These are phyloP conservation scores for Chrysosphaeria jannelii DNA, from an alignment of 2,329 filamentous ascomycete species.

Conservation along the genomic window DNA sequence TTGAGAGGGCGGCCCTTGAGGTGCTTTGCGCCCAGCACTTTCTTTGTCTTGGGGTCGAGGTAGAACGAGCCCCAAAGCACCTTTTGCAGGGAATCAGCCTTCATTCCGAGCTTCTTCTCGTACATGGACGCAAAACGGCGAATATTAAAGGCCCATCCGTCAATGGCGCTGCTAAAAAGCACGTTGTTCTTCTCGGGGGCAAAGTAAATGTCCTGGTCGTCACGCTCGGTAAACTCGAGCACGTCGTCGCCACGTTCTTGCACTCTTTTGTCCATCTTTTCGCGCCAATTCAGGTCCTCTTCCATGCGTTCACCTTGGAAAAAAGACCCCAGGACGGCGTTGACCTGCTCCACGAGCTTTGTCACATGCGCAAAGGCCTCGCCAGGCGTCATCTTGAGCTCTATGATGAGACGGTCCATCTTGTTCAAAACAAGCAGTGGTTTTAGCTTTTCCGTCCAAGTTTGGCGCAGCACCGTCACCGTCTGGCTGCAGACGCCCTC, in stretches of 20 bases:
- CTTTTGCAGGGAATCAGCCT: slow-evolving; percentile 62
- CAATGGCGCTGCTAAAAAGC: slow-evolving; percentile 90
- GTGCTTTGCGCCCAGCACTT: slow-evolving; percentile 71
- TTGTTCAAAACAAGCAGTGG: slow-evolving; percentile 93
- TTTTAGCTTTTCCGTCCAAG: slow-evolving; percentile 87
- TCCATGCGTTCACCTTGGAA: slow-evolving; percentile 98
- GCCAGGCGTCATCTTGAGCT: slow-evolving; percentile 70
- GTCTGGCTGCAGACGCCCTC: slow-evolving; percentile 97
- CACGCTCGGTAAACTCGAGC: slow-evolving; percentile 55
- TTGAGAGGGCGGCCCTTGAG: slow-evolving; percentile 75
- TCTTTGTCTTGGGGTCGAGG: slow-evolving; percentile 86
- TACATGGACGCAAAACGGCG: slow-evolving; percentile 81
- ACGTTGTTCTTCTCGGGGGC: slow-evolving; percentile 96
- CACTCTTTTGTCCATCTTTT: slow-evolving; percentile 75
- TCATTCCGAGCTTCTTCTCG: slow-evolving; percentile 91
- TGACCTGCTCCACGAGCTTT: slow-evolving; percentile 81
- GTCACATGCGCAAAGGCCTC: slow-evolving; percentile 77
- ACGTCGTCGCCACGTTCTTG: slow-evolving; percentile 31
- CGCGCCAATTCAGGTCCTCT: slow-evolving; percentile 85
- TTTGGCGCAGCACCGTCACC: slow-evolving; percentile 79
- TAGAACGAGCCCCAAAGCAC: slow-evolving; percentile 95
- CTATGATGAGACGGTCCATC: slow-evolving; percentile 80
- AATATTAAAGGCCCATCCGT: slow-evolving; percentile 97
- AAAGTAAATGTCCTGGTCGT: slow-evolving; percentile 95
- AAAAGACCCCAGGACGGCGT: slow-evolving; percentile 89